These are phyloP conservation scores for Meyerozyma athensensis DNA, from an alignment of 1,139 yeast genomes.

Conservation along the genomic window DNA sequence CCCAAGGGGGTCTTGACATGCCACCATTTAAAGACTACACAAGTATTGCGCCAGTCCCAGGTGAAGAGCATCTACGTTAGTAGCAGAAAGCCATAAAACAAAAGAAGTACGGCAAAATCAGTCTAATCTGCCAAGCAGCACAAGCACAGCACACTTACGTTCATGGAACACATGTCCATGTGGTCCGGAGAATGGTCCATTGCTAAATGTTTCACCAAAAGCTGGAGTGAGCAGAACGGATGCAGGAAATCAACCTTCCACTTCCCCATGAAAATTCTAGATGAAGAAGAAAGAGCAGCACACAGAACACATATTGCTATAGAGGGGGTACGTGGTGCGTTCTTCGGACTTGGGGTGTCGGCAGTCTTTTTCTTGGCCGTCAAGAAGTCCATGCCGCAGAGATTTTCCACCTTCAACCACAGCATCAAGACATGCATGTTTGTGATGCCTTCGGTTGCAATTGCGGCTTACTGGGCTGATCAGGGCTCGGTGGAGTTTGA, in stretches of 20 bases:
- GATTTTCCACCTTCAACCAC: constrained; percentile 33
- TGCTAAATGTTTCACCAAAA: not conserved
- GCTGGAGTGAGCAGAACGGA: not conserved
- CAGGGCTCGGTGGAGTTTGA: constrained; percentile 48
- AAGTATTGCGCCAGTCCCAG: constrained; percentile 71
- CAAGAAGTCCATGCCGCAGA: constrained; percentile 30
- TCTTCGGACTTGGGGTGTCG: constrained; percentile 34
- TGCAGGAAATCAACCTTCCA: not conserved
- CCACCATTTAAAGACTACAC: constrained; percentile 79
- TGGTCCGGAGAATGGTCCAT: constrained; percentile 10
- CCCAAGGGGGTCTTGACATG: constrained; percentile 53
- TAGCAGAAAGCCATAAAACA: not conserved
- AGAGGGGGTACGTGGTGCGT: constrained; percentile 39
- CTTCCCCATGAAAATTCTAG: constrained; percentile 33
- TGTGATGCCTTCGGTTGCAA: constrained; percentile 38
- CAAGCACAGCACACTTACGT: constrained; percentile 22
- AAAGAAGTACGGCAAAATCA: too few relatives aligned
- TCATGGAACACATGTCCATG: constrained; percentile 55
- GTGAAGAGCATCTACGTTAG: constrained; percentile 61
- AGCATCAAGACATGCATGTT: constrained; percentile 37
- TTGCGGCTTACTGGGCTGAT: constrained; percentile 42
- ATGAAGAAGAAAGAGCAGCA: constrained; percentile 38
- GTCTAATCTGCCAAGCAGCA: not conserved
- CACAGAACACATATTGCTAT: constrained; percentile 32
- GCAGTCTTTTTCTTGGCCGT: constrained; percentile 31